Percentiles rank a stretch among this genome's conserved stretches.
Conservation (phyloP, 2,329 filamentous ascomycete genomes). For the Aureobasidium leucospermi region DNA sequence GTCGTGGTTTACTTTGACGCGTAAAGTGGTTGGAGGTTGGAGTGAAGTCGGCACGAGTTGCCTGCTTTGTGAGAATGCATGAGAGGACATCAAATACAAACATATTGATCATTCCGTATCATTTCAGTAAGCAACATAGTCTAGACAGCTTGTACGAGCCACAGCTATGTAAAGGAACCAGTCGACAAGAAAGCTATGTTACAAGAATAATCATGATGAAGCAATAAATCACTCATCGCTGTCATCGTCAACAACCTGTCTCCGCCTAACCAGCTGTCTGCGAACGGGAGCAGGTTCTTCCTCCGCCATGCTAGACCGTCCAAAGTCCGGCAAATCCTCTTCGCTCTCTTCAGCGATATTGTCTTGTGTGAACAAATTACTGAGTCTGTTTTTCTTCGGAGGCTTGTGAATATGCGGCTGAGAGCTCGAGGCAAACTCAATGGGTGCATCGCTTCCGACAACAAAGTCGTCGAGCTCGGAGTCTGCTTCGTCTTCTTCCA, state of each 20-base stretch:
- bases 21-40: background rate
- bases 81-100: background rate
- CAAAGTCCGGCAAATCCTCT: conserved; percentile 11
- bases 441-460: conserved; percentile 35
- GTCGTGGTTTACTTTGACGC: background rate
- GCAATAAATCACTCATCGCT: conserved; percentile 13
- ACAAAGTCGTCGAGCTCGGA: conserved; percentile 42
- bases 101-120: background rate
- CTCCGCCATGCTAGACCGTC: background rate
- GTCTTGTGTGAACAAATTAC: conserved; percentile 13
- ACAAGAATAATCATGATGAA: background rate
- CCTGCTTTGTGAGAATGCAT: background rate
- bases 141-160: background rate
- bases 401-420: conserved; percentile 14
- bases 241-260: conserved; percentile 15
- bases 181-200: background rate
- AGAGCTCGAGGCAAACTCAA: conserved; percentile 26
- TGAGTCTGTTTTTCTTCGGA: conserved; percentile 4
- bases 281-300: background rate
- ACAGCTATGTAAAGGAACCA: background rate
- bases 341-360: conserved; percentile 15
- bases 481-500: conserved; percentile 34
- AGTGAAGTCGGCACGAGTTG: background rate
- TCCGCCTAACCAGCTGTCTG: background rate
- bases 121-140: too few species aligned